Base-by-base conservation (phyloP, 73 alveolate genomes). In the Loxodes magnus region DNA sequence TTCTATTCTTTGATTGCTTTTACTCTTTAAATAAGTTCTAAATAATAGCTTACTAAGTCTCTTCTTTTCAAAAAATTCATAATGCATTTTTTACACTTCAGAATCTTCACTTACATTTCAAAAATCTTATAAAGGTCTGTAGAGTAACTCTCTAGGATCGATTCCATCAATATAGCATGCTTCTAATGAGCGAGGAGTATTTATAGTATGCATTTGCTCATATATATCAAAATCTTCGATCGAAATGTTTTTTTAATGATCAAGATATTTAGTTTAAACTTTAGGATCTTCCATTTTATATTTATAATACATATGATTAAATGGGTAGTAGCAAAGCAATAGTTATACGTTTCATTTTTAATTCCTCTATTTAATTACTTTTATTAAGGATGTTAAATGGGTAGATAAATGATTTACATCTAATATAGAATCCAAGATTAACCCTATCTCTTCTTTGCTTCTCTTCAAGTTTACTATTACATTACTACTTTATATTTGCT, bases 141-240 rank as follows among this genome's bases (percentile, higher is more conserved):
- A 46, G 7, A 46, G 53, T 7, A 46, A 41, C 10, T 46, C 59
- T 22, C 27, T 41, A n/a, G 59, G 59, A 17, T 46, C 52, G 51
- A 46, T 46, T 2, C 59, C 59, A 25, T 46, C 59, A 10, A 37
- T 0, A 24, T 22, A 46, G 26, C 59, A 46, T 0, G 59, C 59
- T 46, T 46, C 59, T 25, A 46, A 41, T 9, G 59, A 46, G 5
- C 50, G 51, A n/a, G 59, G 59, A 17, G 59, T 10, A 2, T 46
- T 46, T 7, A 46, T 38, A 10, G 19, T 10, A 12, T 7, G 35
- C 37, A 6, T 12, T 5, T 5, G 7, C 19, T 38, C 52, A 5
- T 14, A 6, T 7, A 14, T 28, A 28, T 38, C 23, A 5, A 38
- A 14, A 28, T 38, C 52, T 10, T 38, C 52, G 23, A 38, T 28